Conservation (phyloP, 306 rosid genomes). For the Rosa chinensis region DNA sequence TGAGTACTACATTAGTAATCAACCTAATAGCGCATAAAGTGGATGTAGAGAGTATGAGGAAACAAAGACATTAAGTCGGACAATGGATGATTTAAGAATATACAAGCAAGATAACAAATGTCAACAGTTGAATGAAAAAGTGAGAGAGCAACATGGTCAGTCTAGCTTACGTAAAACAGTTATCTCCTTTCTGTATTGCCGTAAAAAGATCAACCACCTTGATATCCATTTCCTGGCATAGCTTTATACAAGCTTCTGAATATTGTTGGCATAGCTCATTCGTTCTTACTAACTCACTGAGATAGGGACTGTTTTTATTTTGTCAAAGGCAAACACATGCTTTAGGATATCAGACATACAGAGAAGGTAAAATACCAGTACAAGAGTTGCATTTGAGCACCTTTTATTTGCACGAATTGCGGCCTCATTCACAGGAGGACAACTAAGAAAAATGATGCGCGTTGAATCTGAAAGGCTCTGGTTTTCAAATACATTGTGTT, state of each 20-base stretch:
- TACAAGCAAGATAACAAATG: neutral
- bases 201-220: constrained; percentile 72
- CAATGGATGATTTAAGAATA: neutral
- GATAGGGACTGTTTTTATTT: constrained; percentile 38
- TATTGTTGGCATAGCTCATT: constrained; percentile 75
- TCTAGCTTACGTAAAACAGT: constrained; percentile 75
- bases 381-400: constrained; percentile 38
- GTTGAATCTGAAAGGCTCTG: constrained; percentile 81
- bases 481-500: constrained; percentile 24
- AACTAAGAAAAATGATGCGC: constrained; percentile 65
- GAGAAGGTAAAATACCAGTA: constrained; percentile 8
- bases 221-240: constrained; percentile 71
- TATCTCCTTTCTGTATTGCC: constrained; percentile 62
- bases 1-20: neutral
- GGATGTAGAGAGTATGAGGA: neutral
- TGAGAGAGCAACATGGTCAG: constrained; percentile 1
- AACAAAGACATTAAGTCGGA: neutral
- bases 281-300: constrained; percentile 81
- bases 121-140: constrained; percentile 6
- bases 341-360: neutral
- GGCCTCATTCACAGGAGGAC: constrained; percentile 84
- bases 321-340: constrained; percentile 9
- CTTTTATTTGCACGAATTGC: constrained; percentile 51
- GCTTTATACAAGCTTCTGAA: constrained; percentile 78
- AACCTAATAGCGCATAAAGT: neutral